A percentile compares a stretch with the other conserved stretches of the same genome.
Evolutionary conservation across 2,329 filamentous ascomycete genomes (phyloP).

Genomic region (Metarhizium anisopliae): DNA sequence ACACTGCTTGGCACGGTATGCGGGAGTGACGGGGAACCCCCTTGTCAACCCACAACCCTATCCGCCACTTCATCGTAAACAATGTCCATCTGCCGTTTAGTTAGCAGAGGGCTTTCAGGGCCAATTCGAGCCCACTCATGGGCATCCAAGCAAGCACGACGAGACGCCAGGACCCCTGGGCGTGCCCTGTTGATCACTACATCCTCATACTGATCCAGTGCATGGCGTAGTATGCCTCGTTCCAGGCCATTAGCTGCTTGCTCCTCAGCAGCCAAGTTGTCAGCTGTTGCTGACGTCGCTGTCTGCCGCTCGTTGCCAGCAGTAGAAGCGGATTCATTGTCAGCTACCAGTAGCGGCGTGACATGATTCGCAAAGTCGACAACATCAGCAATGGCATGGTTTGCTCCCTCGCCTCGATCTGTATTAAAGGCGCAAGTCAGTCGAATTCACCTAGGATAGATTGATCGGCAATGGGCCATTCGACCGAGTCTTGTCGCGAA

Average conservation of each 20-base stretch:
- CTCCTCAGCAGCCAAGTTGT: background rate
- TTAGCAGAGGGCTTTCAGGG: conserved; percentile 26
- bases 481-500: background rate
- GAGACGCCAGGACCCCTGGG: conserved; percentile 38
- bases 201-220: conserved; percentile 33
- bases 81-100: conserved; percentile 26
- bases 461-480: background rate
- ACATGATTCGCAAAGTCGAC: conserved; percentile 30
- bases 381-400: conserved; percentile 46
- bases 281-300: background rate
- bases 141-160: conserved; percentile 45
- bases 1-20: too few relatives aligned
- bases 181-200: conserved; percentile 32
- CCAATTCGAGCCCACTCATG: conserved; percentile 38
- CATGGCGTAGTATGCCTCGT: conserved; percentile 12
- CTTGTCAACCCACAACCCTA: background rate
- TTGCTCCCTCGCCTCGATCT: conserved; percentile 50
- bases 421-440: background rate
- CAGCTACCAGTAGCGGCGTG: conserved; percentile 11
- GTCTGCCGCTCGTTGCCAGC: background rate
- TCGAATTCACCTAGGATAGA: background rate
- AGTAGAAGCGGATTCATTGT: background rate
- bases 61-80: conserved; percentile 17
- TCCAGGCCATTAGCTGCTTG: background rate
- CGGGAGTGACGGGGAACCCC: too few relatives aligned